phyloP scores from a whole-genome alignment of 306 rosid genomes.

The Luffa aegyptiaca region DNA sequence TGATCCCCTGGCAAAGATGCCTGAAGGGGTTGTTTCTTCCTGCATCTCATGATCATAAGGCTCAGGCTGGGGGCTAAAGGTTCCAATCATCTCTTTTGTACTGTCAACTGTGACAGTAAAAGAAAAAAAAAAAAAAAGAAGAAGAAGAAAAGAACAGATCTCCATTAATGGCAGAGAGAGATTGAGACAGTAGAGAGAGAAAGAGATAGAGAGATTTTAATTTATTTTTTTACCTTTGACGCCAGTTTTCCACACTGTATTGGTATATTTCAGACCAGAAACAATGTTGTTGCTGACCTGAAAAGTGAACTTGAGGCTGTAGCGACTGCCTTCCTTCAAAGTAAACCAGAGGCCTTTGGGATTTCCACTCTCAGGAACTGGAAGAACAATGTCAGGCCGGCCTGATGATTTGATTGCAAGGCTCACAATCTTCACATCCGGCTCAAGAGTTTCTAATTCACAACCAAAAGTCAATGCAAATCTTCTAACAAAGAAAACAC shows the following conservation, averaged over 20 bases:
- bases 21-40: conserved; percentile 90
- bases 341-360: conserved; percentile 86
- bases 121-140: background rate
- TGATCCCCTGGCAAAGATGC: conserved; percentile 77
- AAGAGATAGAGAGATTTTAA: background rate
- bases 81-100: conserved; percentile 82
- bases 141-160: background rate
- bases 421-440: conserved; percentile 77
- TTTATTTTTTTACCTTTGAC: conserved; percentile 38
- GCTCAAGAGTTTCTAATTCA: conserved; percentile 59
- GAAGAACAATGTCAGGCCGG: conserved; percentile 66
- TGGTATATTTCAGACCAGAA: conserved; percentile 88
- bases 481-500: background rate
- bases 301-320: conserved; percentile 65
- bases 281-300: conserved; percentile 77
- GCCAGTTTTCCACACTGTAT: conserved; percentile 86
- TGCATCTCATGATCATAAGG: conserved; percentile 68
- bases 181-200: background rate
- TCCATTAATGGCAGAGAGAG: background rate
- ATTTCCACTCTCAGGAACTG: conserved; percentile 63
- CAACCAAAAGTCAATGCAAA: background rate
- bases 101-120: conserved; percentile 52
- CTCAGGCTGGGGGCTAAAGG: conserved; percentile 77
- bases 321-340: conserved; percentile 91
- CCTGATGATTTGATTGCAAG: conserved; percentile 64